A percentile compares a stretch with the other conserved stretches of the same genome.
Evolutionary conservation across 768 basidiomycete species (phyloP).

Genomic region (Hygrocybe coccinea): DNA sequence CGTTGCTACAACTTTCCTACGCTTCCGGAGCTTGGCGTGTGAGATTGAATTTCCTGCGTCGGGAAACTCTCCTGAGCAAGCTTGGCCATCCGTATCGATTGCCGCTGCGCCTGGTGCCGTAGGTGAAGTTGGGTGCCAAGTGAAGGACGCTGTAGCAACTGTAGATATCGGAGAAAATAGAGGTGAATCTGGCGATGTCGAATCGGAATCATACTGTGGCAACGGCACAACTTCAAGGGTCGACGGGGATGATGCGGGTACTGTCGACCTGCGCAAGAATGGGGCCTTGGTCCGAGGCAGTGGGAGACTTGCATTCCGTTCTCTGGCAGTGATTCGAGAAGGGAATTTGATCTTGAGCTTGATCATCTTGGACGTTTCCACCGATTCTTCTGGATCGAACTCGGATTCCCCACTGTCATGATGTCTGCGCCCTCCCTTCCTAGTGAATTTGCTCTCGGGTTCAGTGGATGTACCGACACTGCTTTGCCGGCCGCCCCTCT

Average conservation of each 20-base stretch:
- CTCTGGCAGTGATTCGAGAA: slow-evolving; percentile 16
- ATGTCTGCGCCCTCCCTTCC: slow-evolving; percentile 14
- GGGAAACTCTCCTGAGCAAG: neutral
- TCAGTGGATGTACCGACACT: slow-evolving; percentile 19
- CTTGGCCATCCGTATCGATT: neutral
- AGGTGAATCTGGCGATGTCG: neutral
- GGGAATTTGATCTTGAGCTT: slow-evolving; percentile 30
- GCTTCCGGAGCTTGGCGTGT: neutral
- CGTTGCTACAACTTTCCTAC: neutral
- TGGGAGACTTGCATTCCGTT: slow-evolving; percentile 13
- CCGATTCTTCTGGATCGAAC: slow-evolving; percentile 14
- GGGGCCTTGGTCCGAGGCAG: neutral
- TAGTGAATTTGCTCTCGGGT: slow-evolving; percentile 17
- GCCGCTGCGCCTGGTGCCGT: neutral
- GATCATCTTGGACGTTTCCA: slow-evolving; percentile 27
- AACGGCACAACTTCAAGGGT: neutral
- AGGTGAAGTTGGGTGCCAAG: neutral
- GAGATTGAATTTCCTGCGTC: neutral
- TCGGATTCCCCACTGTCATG: slow-evolving; percentile 30
- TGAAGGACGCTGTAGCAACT: neutral
- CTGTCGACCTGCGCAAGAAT: neutral
- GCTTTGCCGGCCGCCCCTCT: slow-evolving; percentile 12
- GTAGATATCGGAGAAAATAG: neutral
- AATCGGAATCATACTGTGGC: neutral
- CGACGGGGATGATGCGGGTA: neutral